Evolutionary conservation across 164 flowering plant species (phyloP).

Genomic region (Houttuynia cordata): DNA sequence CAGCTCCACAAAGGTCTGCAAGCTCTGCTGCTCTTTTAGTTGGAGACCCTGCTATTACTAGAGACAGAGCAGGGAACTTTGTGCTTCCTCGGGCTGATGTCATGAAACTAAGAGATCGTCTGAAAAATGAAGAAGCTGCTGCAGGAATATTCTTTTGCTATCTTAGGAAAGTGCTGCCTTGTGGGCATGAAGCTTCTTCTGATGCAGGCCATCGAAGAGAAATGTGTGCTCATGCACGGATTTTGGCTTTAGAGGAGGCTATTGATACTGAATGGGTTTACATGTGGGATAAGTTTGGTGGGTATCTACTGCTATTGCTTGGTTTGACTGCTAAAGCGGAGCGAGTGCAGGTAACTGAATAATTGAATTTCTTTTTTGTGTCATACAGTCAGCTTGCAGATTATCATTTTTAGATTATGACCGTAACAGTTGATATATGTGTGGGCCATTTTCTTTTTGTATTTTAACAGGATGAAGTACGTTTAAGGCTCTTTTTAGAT

Average conservation of each 20-base stretch:
- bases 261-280: slow-evolving; percentile 99
- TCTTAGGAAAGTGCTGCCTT: slow-evolving; percentile 35
- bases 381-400: background rate
- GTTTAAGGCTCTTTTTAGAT: slow-evolving; percentile 88
- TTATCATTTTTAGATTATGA: background rate
- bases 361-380: background rate
- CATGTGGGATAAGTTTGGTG: slow-evolving; percentile 99
- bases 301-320: slow-evolving; percentile 90
- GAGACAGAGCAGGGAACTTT: slow-evolving; percentile 95
- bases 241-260: slow-evolving; percentile 95
- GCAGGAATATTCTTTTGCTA: slow-evolving; percentile 59
- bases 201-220: slow-evolving; percentile 78
- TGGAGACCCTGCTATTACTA: slow-evolving; percentile 76
- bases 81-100: slow-evolving; percentile 99
- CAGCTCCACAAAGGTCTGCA: slow-evolving; percentile 99
- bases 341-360: slow-evolving; percentile 65
- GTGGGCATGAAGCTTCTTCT: slow-evolving; percentile 35
- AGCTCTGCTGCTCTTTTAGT: slow-evolving; percentile 98
- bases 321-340: slow-evolving; percentile 98
- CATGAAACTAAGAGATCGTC: slow-evolving; percentile 85
- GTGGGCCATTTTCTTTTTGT: slow-evolving; percentile 1
- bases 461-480: slow-evolving; percentile 84
- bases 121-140: slow-evolving; percentile 83
- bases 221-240: slow-evolving; percentile 99
- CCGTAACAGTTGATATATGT: background rate